Base-by-base conservation (phyloP, 2,329 filamentous ascomycete species). In the Penicillium sp. region DNA sequence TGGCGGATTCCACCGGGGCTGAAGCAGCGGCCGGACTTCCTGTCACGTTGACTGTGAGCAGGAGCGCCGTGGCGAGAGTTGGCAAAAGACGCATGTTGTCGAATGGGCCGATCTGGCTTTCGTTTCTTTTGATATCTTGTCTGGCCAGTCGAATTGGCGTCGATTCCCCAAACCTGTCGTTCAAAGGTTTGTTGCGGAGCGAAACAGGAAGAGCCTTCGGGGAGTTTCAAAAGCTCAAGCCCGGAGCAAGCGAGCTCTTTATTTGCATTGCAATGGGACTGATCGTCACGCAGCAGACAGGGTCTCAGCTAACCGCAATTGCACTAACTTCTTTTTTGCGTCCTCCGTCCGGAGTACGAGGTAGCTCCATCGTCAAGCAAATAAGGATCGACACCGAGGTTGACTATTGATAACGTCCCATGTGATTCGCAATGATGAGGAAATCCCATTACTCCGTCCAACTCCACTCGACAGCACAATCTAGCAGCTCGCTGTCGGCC, bases 41-140 rank as follows among this genome's bases (percentile, higher is more conserved):
- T 35, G 48, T 47, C 41, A 57, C 57, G 39, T 57, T 55, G 38
- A 46, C 41, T 34, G 58, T 51, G 43, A 60, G 52, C 42, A 60
- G 43, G 19, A 51, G 49, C 17, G 58, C 57, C 34, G 58, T 59
- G 29, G 57, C 51, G 15, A 60, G 24, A 37, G 57, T 56, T 39
- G 58, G 57, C 51, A 60, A 50, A 40, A 60, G 57, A 58, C 58
- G 58, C 58, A 60, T 60, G 13, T 34, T 58, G 51, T 49, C 29
- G 28, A 42, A 28, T 49, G 29, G 19, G 19, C 26, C 33, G 4
- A 41, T 39, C 43, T 46, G 17, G 42, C 22, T 22, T 10, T 40
- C 26, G 29, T 35, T 33, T 41, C 22, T 46, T 26, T 28, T 40
- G 31, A 37, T 37, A 31, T 37, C 17, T 50, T 50, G 37, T 40